A percentile compares a stretch with the other conserved stretches of the same genome.
Evolutionary conservation across 768 basidiomycete species (phyloP).

Genomic region (Imleria badia): DNA sequence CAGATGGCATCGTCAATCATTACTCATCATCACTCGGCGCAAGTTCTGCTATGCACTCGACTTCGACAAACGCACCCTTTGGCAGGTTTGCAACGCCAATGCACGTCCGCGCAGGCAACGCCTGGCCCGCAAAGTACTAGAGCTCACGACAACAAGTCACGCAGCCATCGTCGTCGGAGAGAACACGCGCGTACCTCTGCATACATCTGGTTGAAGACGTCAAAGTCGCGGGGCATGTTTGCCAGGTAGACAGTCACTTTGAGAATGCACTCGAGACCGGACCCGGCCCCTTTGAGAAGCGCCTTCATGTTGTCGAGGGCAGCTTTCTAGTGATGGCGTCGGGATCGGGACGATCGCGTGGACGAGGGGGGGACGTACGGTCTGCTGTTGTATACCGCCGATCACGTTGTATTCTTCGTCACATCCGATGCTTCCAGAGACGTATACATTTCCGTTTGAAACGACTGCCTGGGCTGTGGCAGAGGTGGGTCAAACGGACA

Average conservation of each 20-base stretch:
- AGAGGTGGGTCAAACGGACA: not conserved
- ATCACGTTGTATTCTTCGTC: constrained; percentile 32
- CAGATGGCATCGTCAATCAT: not conserved
- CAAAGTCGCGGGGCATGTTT: constrained; percentile 38
- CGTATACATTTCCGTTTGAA: constrained; percentile 36
- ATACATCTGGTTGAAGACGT: constrained; percentile 41
- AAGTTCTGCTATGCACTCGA: constrained; percentile 56
- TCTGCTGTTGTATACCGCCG: constrained; percentile 39
- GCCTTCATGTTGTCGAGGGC: constrained; percentile 41
- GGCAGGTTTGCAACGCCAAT: constrained; percentile 56
- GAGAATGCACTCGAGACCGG: constrained; percentile 36
- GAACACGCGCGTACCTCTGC: constrained; percentile 23
- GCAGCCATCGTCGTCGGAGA: not conserved
- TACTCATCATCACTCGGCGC: not conserved
- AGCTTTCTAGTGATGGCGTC: constrained; percentile 24
- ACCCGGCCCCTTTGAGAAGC: constrained; percentile 40
- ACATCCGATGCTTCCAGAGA: constrained; percentile 42
- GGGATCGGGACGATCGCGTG: not conserved
- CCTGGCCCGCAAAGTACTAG: constrained; percentile 47
- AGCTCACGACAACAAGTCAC: not conserved
- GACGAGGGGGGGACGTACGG: constrained; percentile 26
- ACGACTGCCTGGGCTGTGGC: constrained; percentile 38
- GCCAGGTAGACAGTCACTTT: constrained; percentile 43
- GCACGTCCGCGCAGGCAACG: constrained; percentile 57
- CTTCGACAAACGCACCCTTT: constrained; percentile 54